Evolutionary conservation across 2,329 filamentous ascomycete species (phyloP), one percentile per base, ranked within the genome.

Genomic region (Colletotrichum sp.): DNA sequence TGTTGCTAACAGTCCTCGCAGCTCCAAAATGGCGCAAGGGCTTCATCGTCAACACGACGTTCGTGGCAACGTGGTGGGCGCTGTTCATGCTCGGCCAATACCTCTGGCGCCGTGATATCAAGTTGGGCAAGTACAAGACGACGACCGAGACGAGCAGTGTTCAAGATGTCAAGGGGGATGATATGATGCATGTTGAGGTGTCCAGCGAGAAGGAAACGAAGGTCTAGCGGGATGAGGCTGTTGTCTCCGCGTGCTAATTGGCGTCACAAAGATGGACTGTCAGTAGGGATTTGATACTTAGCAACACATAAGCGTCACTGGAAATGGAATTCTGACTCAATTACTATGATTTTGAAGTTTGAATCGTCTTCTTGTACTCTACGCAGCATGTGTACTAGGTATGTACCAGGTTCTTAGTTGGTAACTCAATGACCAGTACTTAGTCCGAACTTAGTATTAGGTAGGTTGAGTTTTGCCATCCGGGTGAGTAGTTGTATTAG

Each of bases 1-100:
- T 28, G 14, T 59, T 59, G 21, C 55, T 59, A 7, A 59, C 13
- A 59, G 2, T 26, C 0, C 7, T 14, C 21, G 2, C 13, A 59
- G 78, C 70, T 10, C 77, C 78, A 2, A 52, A 68, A 12, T 78
- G 78, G 77, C 63, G 55, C 36, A 79, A 77, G 30, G 78, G 77
- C 0, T 78, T 64, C 48, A 79, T 65, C n/a, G 78, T 79, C 48
- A 79, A 79, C 32, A 72, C 32, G 16, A 26, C 43, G 1, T 75
- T 72, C 26, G 26, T 75, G 1, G 64, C 30, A 24, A n/a, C 21
- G 16, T 75, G 26, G 21, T 75, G 73, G 73, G 21, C 48, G 7
- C 43, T 75, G 8, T 75, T 75, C 36, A 34, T 72, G 69, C 8
- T 75, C 4, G 73, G 69, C 2, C 55, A 65, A 30, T 64, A 72